A percentile compares a stretch with the other conserved stretches of the same genome.
phyloP scores from a whole-genome alignment of 1,284 basidiomycete genomes.

The Fomitopsis palustris region DNA sequence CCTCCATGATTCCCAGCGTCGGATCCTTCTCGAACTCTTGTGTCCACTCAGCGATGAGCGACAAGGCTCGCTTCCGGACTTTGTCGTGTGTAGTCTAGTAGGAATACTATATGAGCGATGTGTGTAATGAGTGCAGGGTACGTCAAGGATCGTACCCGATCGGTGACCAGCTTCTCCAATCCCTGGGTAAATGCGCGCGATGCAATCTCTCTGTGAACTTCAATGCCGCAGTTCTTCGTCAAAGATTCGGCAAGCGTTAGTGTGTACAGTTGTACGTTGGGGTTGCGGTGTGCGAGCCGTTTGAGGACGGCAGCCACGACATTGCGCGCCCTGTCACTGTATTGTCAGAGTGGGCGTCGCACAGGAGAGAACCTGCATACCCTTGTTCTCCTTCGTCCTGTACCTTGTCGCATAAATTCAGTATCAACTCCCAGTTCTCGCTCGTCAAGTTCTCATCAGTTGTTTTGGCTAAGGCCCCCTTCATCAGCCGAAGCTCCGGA shows the following conservation, averaged over 20 bases:
- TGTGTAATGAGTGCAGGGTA: neutral
- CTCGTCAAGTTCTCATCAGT: slow-evolving; percentile 93
- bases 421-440: slow-evolving; percentile 95
- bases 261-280: slow-evolving; percentile 95
- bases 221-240: slow-evolving; percentile 87
- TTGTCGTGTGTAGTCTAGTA: slow-evolving; percentile 82
- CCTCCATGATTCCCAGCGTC: slow-evolving; percentile 87
- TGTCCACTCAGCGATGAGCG: slow-evolving; percentile 82
- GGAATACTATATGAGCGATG: neutral
- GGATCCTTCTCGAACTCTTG: slow-evolving; percentile 81
- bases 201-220: slow-evolving; percentile 85
- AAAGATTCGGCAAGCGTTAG: slow-evolving; percentile 86
- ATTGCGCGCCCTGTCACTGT: slow-evolving; percentile 75
- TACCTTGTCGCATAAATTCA: slow-evolving; percentile 97
- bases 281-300: slow-evolving; percentile 89
- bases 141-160: slow-evolving; percentile 56
- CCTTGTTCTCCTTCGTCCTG: slow-evolving; percentile 82
- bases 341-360: slow-evolving; percentile 1
- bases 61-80: slow-evolving; percentile 76
- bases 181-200: slow-evolving; percentile 89
- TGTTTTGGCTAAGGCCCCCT: slow-evolving; percentile 66
- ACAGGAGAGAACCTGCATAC: slow-evolving; percentile 39
- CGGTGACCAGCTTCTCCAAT: slow-evolving; percentile 81
- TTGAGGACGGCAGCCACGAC: slow-evolving; percentile 87
- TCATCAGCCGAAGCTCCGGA: neutral